phyloP scores from a whole-genome alignment of 345 rosid species.

The Arabis hirsuta region DNA sequence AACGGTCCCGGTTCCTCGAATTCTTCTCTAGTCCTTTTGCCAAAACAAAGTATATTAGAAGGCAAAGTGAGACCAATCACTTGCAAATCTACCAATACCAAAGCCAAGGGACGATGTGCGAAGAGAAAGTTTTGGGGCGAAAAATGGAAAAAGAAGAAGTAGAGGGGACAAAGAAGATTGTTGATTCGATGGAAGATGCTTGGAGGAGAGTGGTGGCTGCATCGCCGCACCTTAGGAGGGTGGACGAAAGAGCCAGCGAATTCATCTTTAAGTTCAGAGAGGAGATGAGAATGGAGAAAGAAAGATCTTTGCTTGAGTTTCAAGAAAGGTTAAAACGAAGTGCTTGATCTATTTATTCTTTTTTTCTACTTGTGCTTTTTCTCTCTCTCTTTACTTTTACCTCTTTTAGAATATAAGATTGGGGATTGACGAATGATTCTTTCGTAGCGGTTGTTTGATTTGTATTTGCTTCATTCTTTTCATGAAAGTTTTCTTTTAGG shows the following conservation, averaged over 20 bases:
- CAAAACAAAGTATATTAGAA: background rate
- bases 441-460: background rate
- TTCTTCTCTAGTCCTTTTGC: conserved; percentile 39
- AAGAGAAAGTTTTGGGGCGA: background rate
- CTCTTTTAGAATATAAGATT: background rate
- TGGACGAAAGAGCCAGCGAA: conserved; percentile 72
- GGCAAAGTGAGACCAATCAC: conserved; percentile 21
- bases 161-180: conserved; percentile 24
- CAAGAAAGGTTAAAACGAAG: conserved; percentile 68
- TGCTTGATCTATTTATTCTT: conserved; percentile 33
- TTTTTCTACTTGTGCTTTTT: background rate
- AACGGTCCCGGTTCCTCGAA: conserved; percentile 23
- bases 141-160: conserved; percentile 17
- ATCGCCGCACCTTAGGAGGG: conserved; percentile 73
- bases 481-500: background rate
- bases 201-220: conserved; percentile 70
- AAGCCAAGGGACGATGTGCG: conserved; percentile 15
- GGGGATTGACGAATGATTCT: background rate
- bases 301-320: conserved; percentile 56
- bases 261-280: conserved; percentile 62
- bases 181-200: conserved; percentile 63
- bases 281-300: conserved; percentile 62
- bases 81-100: conserved; percentile 31
- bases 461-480: background rate
- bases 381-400: too few relatives aligned